A percentile compares a stretch with the other conserved stretches of the same genome.
These are phyloP conservation scores for Coleophoma eucalyptorum DNA, from an alignment of 2,329 filamentous ascomycete species.

Conservation along the genomic window DNA sequence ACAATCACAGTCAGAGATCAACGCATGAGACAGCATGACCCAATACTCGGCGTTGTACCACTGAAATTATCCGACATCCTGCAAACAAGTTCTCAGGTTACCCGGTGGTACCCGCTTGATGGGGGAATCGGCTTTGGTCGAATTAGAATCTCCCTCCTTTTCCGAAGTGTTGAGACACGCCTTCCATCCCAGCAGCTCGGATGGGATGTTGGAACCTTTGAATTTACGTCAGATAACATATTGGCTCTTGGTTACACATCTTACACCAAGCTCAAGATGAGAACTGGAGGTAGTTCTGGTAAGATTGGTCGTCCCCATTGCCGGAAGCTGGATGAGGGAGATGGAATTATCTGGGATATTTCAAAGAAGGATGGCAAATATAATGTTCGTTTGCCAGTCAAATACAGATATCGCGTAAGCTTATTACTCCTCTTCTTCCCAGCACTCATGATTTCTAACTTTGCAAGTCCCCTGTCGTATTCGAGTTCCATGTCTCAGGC, in stretches of 20 bases:
- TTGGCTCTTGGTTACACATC: constrained; percentile 59
- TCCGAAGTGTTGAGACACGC: constrained; percentile 82
- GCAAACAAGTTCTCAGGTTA: constrained; percentile 73
- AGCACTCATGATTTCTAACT: neutral
- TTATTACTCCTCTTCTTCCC: too few species aligned
- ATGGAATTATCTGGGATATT: constrained; percentile 58
- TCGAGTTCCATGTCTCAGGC: constrained; percentile 73
- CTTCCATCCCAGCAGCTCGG: constrained; percentile 83
- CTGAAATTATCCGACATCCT: constrained; percentile 86
- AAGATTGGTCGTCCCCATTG: constrained; percentile 64
- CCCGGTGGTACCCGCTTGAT: constrained; percentile 95
- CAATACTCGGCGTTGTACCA: constrained; percentile 87
- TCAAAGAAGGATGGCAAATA: constrained; percentile 42
- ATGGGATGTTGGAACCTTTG: constrained; percentile 94
- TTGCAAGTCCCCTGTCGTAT: constrained; percentile 67
- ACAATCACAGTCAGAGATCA: constrained; percentile 87
- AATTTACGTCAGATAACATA: constrained; percentile 73
- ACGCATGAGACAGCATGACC: constrained; percentile 87
- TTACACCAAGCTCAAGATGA: constrained; percentile 68
- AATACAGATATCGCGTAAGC: constrained; percentile 70
- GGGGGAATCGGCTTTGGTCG: constrained; percentile 91
- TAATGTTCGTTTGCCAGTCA: constrained; percentile 73
- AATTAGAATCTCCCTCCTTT: constrained; percentile 81
- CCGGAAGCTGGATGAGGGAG: constrained; percentile 51
- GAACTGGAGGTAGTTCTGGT: constrained; percentile 81